These are phyloP conservation scores for Pyricularia pennisetigena DNA, from an alignment of 2,329 filamentous ascomycete species.

Conservation along the genomic window DNA sequence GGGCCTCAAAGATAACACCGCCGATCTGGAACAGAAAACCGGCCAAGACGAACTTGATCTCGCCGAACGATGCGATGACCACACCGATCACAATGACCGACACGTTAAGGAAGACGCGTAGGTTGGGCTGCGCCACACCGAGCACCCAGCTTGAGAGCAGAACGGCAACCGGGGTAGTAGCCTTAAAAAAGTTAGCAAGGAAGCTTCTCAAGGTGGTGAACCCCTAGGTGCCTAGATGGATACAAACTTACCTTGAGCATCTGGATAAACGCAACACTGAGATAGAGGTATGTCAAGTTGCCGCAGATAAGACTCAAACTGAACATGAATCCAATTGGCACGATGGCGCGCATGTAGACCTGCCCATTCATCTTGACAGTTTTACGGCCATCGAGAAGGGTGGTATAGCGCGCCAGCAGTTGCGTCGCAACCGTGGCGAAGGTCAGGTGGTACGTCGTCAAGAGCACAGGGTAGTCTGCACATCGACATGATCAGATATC, in stretches of 20 bases:
- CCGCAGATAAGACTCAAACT: conserved; percentile 92
- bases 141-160: conserved; percentile 83
- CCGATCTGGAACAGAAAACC: conserved; percentile 72
- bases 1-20: conserved; percentile 73
- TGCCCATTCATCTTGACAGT: conserved; percentile 94
- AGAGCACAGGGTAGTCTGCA: conserved; percentile 63
- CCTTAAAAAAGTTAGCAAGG: conserved; percentile 29
- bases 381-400: conserved; percentile 85
- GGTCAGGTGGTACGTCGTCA: conserved; percentile 91
- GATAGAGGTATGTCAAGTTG: conserved; percentile 90
- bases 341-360: conserved; percentile 85
- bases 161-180: conserved; percentile 89
- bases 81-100: conserved; percentile 92
- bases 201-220: not conserved
- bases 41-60: conserved; percentile 82
- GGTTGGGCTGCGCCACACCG: conserved; percentile 72
- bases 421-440: conserved; percentile 96
- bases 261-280: conserved; percentile 95
- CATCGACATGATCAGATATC: not conserved
- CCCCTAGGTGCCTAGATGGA: conserved; percentile 20
- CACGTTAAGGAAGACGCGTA: conserved; percentile 85
- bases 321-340: conserved; percentile 94
- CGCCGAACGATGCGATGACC: conserved; percentile 85
- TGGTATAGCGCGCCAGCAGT: conserved; percentile 81
- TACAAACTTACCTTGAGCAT: conserved; percentile 69